Evolutionary conservation across 192 early-diverging fungal species (phyloP).

Genomic region (Backusella mclennaniae): DNA sequence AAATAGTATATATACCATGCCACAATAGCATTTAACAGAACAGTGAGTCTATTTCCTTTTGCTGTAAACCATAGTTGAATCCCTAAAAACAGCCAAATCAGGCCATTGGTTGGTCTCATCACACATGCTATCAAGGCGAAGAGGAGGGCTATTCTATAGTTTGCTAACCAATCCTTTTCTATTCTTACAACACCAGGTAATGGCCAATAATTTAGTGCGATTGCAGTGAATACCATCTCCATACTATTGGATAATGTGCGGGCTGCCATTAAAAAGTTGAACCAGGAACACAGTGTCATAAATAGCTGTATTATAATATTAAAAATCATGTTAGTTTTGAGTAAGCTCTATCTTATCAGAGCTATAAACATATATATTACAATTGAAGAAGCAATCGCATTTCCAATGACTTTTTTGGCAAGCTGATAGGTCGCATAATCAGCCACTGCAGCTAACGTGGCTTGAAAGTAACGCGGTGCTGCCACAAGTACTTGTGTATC

Average conservation of each 20-base stretch:
- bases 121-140: constrained; percentile 83
- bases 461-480: constrained; percentile 75
- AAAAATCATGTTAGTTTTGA: neutral
- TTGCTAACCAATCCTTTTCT: constrained; percentile 3
- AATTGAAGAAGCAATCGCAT: constrained; percentile 26
- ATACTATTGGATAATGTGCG: constrained; percentile 61
- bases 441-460: constrained; percentile 62
- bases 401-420: constrained; percentile 41
- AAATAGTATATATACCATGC: constrained; percentile 39
- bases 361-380: constrained; percentile 1
- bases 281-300: constrained; percentile 54
- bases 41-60: constrained; percentile 11
- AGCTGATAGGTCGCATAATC: constrained; percentile 79
- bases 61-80: constrained; percentile 46
- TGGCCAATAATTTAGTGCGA: constrained; percentile 88
- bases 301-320: constrained; percentile 41
- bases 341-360: neutral
- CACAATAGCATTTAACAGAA: constrained; percentile 31
- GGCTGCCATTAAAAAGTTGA: constrained; percentile 53
- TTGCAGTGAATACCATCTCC: constrained; percentile 72
- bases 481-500: constrained; percentile 68
- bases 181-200: constrained; percentile 36
- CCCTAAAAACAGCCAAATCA: constrained; percentile 84
- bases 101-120: constrained; percentile 84
- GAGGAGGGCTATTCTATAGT: constrained; percentile 46